Conservation (phyloP, 2,329 filamentous ascomycete species). For the Teratosphaeria gauchensis region DNA sequence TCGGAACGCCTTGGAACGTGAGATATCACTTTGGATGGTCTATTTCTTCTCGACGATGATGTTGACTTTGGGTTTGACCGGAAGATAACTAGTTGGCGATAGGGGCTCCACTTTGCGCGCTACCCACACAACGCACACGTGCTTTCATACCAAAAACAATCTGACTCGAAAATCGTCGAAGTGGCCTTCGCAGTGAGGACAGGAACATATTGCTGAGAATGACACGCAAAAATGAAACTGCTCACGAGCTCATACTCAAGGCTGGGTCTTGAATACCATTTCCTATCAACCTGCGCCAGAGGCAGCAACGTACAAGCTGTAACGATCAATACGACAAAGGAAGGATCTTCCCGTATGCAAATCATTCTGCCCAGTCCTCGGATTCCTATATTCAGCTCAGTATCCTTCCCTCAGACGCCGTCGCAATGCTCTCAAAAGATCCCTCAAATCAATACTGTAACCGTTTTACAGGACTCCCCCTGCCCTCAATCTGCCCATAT, state of each 20-base stretch:
- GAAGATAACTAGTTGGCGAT: background rate
- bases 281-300: background rate
- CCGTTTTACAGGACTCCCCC: conserved; percentile 24
- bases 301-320: too few species aligned
- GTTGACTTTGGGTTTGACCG: background rate
- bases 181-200: too few species aligned
- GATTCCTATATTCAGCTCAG: too few species aligned
- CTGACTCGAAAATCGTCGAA: too few species aligned
- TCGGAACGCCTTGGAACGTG: background rate
- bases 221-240: too few species aligned
- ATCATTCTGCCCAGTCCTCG: background rate
- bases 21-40: background rate
- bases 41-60: background rate
- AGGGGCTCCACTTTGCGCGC: background rate
- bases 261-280: background rate
- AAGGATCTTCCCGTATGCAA: too few species aligned
- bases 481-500: conserved; percentile 22
- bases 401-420: background rate
- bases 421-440: background rate
- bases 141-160: background rate
- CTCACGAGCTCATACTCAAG: too few species aligned
- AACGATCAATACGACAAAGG: too few species aligned
- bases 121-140: background rate
- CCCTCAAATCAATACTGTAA: conserved; percentile 12
- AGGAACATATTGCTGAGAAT: too few species aligned